Base-by-base conservation (phyloP, 2,329 filamentous ascomycete genomes). In the Cytospora piceicola region DNA sequence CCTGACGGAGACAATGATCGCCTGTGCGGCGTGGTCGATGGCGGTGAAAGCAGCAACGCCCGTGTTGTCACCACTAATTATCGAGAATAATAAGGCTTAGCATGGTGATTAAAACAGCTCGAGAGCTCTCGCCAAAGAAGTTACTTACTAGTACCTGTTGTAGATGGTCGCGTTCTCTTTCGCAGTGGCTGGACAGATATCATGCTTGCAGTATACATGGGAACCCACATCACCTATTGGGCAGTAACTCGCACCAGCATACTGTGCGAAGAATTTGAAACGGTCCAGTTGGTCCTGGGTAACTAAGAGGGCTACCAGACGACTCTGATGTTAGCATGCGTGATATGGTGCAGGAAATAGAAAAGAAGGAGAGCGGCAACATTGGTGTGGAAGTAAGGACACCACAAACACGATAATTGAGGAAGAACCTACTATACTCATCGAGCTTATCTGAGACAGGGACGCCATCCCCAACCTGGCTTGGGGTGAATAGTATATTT, bases 1-100 rank as follows among this genome's bases (percentile, higher is more conserved):
- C 49, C 86, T 83, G 76, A 88, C 80, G 39, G 85, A 80, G 52
- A 89, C 73, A 59, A 90, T 83, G 67, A 91, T 86, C 64, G 85
- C 77, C 62, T 79, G 70, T 68, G 78, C 80, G 27, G 72, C 73
- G n/a, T 77, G 68, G 73, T 88, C 86, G 22, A 80, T 49, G n/a
- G 46, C 46, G 5, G 22, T 24, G 46, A 49, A 49, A 12, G 46
- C n/a, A 14, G 22, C 46, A 49, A 49, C 46, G 15, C 46, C 46
- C 24, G 46, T 49, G 11, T 22, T 20, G 6, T 49, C 46, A 9
- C n/a, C 46, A 49, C 46, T 49, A 14, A 49, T n/a, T 49, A 14
- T 49, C 11, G 46, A 24, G n/a, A 49, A 3, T 7, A 3, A 12
- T 49, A 4, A 8, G 4, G 24, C 5, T 5, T 20, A 2, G 39